Evolutionary conservation across 2,329 filamentous ascomycete genomes (phyloP).

Genomic region (Penicillium frequentans): DNA sequence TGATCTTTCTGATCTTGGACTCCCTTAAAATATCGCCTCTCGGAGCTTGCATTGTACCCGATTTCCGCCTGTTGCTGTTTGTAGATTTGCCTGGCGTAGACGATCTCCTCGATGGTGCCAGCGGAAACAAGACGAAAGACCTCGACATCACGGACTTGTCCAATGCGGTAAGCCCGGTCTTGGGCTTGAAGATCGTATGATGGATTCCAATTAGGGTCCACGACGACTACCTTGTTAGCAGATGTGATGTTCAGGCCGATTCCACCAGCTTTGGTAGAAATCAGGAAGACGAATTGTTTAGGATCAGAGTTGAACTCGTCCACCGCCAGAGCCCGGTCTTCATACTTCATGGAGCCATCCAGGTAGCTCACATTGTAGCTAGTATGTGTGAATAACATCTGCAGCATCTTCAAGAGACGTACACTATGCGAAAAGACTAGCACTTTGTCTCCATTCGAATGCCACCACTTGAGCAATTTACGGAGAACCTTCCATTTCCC

Average conservation of each 20-base stretch:
- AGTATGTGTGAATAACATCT: slow-evolving; percentile 82
- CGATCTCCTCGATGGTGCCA: slow-evolving; percentile 94
- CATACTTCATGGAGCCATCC: slow-evolving; percentile 79
- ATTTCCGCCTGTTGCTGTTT: slow-evolving; percentile 99
- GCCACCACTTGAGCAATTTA: slow-evolving; percentile 86
- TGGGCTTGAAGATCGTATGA: slow-evolving; percentile 93
- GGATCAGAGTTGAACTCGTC: slow-evolving; percentile 90
- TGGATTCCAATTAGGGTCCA: slow-evolving; percentile 98
- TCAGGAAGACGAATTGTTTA: slow-evolving; percentile 88
- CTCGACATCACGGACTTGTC: slow-evolving; percentile 88
- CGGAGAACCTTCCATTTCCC: slow-evolving; percentile 95
- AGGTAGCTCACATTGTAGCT: slow-evolving; percentile 90
- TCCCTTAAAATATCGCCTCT: slow-evolving; percentile 92
- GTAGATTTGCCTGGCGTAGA: slow-evolving; percentile 96
- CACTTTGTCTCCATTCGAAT: slow-evolving; percentile 87
- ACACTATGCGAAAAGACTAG: slow-evolving; percentile 94
- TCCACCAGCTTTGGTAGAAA: slow-evolving; percentile 89
- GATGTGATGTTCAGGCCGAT: slow-evolving; percentile 95
- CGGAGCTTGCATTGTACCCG: slow-evolving; percentile 87
- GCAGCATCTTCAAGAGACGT: slow-evolving; percentile 76
- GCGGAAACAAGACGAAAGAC: slow-evolving; percentile 89
- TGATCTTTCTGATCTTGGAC: slow-evolving; percentile 80
- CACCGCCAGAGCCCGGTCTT: slow-evolving; percentile 78
- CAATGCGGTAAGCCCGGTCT: slow-evolving; percentile 93
- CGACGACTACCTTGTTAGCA: slow-evolving; percentile 95